Evolutionary conservation across 345 rosid genomes (phyloP).

Genomic region (Gossypium rotundifolium): DNA sequence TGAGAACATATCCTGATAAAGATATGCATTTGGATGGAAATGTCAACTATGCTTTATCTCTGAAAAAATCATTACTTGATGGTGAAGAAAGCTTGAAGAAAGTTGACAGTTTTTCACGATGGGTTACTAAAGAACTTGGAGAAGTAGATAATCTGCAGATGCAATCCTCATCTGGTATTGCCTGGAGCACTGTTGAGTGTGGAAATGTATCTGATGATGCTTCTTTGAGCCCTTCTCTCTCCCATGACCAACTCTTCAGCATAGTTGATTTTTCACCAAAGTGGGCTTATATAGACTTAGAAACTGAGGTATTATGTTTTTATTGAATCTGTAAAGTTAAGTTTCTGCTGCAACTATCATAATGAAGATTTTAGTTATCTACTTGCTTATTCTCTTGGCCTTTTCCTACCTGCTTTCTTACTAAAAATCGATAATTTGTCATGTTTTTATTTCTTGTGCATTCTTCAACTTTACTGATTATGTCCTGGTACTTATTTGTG

Average conservation of each 20-base stretch:
- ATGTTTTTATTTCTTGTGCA: background rate
- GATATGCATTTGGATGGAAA: conserved; percentile 40
- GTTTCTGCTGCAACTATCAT: background rate
- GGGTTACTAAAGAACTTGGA: conserved; percentile 71
- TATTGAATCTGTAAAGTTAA: background rate
- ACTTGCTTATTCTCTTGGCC: background rate
- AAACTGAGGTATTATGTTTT: conserved; percentile 55
- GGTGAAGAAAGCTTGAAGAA: conserved; percentile 66
- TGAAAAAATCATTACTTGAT: conserved; percentile 46
- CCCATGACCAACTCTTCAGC: conserved; percentile 84
- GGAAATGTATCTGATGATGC: conserved; percentile 53
- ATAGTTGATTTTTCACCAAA: conserved; percentile 75
- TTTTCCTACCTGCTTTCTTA: background rate
- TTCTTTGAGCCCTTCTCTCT: conserved; percentile 72
- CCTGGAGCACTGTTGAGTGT: conserved; percentile 69
- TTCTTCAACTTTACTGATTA: background rate
- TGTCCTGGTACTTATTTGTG: background rate
- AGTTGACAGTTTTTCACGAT: conserved; percentile 87
- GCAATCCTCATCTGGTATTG: conserved; percentile 61
- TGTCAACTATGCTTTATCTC: conserved; percentile 26
- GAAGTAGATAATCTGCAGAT: conserved; percentile 71
- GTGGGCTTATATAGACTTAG: conserved; percentile 54
- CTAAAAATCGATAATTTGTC: background rate
- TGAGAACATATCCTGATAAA: conserved; percentile 32
- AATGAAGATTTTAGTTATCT: background rate